Evolutionary conservation across 306 rosid species (phyloP).

Genomic region (Morella rubra): DNA sequence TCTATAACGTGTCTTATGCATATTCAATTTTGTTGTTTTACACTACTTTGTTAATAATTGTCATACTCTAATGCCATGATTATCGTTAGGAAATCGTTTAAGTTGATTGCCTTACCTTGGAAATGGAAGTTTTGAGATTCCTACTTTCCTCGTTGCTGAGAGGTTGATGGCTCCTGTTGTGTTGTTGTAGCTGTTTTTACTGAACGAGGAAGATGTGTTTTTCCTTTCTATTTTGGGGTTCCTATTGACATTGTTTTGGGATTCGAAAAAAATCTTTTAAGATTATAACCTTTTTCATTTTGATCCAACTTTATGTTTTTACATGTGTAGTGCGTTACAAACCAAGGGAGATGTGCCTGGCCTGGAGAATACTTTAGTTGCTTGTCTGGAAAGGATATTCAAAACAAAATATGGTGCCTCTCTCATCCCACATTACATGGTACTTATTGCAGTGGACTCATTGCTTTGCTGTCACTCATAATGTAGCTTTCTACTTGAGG

Average conservation of each 20-base stretch:
- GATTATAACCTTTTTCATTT: neutral
- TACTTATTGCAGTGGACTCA: slow-evolving; percentile 25
- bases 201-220: too few species aligned
- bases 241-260: neutral
- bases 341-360: slow-evolving; percentile 68
- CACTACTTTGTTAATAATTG: neutral
- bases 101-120: too few species aligned
- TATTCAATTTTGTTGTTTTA: neutral
- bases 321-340: slow-evolving; percentile 70
- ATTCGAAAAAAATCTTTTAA: neutral
- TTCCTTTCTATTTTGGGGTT: neutral
- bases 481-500: neutral
- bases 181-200: neutral
- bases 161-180: neutral
- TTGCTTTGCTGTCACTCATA: neutral
- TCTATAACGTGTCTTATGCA: neutral
- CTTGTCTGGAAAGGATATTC: slow-evolving; percentile 78
- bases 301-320: slow-evolving; percentile 16
- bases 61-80: neutral
- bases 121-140: too few species aligned
- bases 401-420: slow-evolving; percentile 80
- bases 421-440: slow-evolving; percentile 78
- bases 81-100: too few species aligned
- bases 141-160: neutral
- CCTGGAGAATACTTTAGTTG: slow-evolving; percentile 57